Evolutionary conservation across 306 rosid genomes (phyloP), one percentile per base, ranked within the genome.

Genomic region (Sindora glabra): DNA sequence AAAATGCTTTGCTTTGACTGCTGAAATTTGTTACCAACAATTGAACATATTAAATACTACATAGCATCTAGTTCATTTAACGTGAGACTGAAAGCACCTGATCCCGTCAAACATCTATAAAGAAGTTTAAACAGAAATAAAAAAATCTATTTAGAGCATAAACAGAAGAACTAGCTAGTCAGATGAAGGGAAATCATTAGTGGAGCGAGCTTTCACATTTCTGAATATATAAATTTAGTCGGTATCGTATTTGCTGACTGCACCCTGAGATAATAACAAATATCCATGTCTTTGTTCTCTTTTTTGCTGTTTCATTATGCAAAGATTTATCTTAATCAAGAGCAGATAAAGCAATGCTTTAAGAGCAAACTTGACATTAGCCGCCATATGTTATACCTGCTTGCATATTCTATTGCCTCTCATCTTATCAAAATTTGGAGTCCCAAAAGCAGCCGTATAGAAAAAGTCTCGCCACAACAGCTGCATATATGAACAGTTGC

Each of bases 391-490:
- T 37, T 36, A 41, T 69, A 91, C 98, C 89, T 91, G 96, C 80
- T 88, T 91, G 83, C 98, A 91, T 73, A 91, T 91, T 72, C 68
- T 77, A 59, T 85, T 91, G 49, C 76, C 85, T 78, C 59, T 55
- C 96, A 91, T 91, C 74, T 22, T 82, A 75, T 88, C 95, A 49
- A 88, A 91, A 78, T 83, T 87, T 48, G 95, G 95, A 50, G 98
- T 87, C 50, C 95, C 98, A 67, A 83, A 85, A 69, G 96, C 98
- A 49, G 61, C 92, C 0, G 95, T 88, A 62, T 91, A 88, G 85
- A 87, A 91, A 67, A 91, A 91, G 26, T 91, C 98, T 67, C 96
- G 80, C 98, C 98, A 91, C 50, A 88, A 58, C 72, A 91, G 78
- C 96, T 91, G 68, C 65, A 23, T 3, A 47, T 30, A 27, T 26